A percentile compares a stretch with the other conserved stretches of the same genome.
Evolutionary conservation across 2,329 filamentous ascomycete genomes (phyloP).

Genomic region (Xylaria sp.): DNA sequence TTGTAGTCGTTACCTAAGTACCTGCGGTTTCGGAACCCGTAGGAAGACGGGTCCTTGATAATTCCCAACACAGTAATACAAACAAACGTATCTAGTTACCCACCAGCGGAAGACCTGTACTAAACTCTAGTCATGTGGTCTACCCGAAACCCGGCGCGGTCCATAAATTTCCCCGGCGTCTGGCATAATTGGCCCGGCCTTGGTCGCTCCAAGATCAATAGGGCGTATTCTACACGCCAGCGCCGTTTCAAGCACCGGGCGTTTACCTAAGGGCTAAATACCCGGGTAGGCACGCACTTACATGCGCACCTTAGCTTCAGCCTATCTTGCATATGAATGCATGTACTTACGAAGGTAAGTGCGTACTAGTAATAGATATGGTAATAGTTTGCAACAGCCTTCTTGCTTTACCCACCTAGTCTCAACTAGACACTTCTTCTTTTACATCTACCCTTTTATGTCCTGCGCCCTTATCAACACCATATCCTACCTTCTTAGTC

Average conservation of each 20-base stretch:
- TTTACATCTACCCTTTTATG: not conserved
- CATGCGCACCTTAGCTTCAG: not conserved
- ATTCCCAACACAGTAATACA: constrained; percentile 4
- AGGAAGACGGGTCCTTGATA: not conserved
- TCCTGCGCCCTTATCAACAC: constrained; percentile 15
- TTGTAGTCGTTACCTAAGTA: constrained; percentile 23
- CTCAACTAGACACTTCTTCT: not conserved
- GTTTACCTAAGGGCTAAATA: not conserved
- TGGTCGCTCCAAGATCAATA: not conserved
- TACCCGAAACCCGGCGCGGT: constrained; percentile 9
- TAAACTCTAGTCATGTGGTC: constrained; percentile 14
- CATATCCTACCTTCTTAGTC: not conserved
- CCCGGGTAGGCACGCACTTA: not conserved
- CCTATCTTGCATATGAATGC: not conserved
- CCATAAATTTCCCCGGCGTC: not conserved
- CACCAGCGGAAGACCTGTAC: not conserved
- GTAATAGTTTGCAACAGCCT: constrained; percentile 12
- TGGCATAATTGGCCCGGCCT: not conserved
- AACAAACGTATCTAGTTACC: not conserved
- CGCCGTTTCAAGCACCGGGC: not conserved
- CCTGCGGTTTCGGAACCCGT: constrained; percentile 19
- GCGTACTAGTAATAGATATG: constrained; percentile 4
- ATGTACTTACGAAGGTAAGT: not conserved
- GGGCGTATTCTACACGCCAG: not conserved
- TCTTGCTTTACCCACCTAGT: not conserved